Evolutionary conservation across 371 early-diverging fungal genomes (phyloP).

Genomic region (Caulochytrium protostelioides): DNA sequence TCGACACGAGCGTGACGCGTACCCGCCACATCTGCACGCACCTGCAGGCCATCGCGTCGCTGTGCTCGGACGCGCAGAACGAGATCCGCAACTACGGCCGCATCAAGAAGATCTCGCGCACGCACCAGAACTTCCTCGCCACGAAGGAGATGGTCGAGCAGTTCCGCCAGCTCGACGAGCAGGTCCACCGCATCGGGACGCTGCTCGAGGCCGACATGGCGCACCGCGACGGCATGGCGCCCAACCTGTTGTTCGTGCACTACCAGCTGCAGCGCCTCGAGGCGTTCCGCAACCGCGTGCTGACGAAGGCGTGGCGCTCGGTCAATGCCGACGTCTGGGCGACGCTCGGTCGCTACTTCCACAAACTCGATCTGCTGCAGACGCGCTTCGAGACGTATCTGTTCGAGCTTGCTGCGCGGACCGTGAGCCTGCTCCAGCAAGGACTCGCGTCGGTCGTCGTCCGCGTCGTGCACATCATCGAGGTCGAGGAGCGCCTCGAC

Average conservation of each 20-base stretch:
- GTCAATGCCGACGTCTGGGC: constrained; percentile 56
- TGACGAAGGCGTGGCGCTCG: constrained; percentile 48
- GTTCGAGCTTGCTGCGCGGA: constrained; percentile 54
- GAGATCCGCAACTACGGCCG: constrained; percentile 64
- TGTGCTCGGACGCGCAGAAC: constrained; percentile 60
- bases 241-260: constrained; percentile 61
- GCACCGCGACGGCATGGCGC: constrained; percentile 32
- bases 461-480: constrained; percentile 69
- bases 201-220: constrained; percentile 46
- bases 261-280: constrained; percentile 68
- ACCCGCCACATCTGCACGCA: constrained; percentile 42
- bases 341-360: constrained; percentile 59
- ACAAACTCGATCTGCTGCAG: constrained; percentile 46
- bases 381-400: constrained; percentile 61
- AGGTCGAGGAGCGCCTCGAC: constrained; percentile 68
- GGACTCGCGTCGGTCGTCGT: constrained; percentile 49
- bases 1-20: constrained; percentile 40
- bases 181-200: constrained; percentile 42
- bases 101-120: constrained; percentile 69
- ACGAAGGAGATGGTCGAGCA: constrained; percentile 61
- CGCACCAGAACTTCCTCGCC: constrained; percentile 76
- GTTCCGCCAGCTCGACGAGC: constrained; percentile 61
- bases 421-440: constrained; percentile 49
- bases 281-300: constrained; percentile 57
- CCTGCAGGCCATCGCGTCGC: constrained; percentile 53